A percentile compares a stretch with the other conserved stretches of the same genome.
Conservation (phyloP, 2,329 filamentous ascomycete genomes). For the Fusarium sp. region DNA sequence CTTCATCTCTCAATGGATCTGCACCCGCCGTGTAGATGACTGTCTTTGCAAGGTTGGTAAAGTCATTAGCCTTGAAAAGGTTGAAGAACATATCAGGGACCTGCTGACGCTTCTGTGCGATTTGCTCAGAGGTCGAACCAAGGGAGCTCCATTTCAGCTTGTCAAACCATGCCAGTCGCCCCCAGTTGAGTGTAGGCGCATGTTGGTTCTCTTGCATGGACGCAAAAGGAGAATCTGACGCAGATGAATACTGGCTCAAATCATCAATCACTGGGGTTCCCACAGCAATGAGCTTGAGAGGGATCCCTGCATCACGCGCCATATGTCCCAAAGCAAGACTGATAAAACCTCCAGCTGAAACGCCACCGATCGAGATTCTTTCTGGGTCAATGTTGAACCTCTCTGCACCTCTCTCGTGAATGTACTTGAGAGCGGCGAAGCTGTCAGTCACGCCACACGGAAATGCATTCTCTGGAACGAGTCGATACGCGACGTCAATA, state of each 20-base stretch:
- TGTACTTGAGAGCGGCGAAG: slow-evolving; percentile 17
- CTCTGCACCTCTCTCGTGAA: slow-evolving; percentile 16
- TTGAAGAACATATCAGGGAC: slow-evolving; percentile 9
- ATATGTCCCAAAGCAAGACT: slow-evolving; percentile 16
- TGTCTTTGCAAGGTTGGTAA: slow-evolving; percentile 8
- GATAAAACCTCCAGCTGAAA: slow-evolving; percentile 20
- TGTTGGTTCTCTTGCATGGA: slow-evolving; percentile 17
- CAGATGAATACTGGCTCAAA: slow-evolving; percentile 11
- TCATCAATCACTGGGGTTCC: slow-evolving; percentile 22
- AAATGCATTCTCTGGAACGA: slow-evolving; percentile 13
- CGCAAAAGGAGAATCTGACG: slow-evolving; percentile 8
- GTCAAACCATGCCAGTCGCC: slow-evolving; percentile 14
- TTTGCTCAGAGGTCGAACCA: neutral
- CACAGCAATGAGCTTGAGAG: slow-evolving; percentile 16
- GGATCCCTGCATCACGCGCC: slow-evolving; percentile 10
- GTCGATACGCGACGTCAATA: slow-evolving; percentile 56
- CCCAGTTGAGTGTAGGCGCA: slow-evolving; percentile 21
- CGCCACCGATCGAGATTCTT: slow-evolving; percentile 4
- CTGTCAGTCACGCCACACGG: slow-evolving; percentile 17
- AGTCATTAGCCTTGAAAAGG: slow-evolving; percentile 9
- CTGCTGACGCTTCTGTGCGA: neutral
- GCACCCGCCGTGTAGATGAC: slow-evolving; percentile 16
- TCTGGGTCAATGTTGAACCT: slow-evolving; percentile 5
- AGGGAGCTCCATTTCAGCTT: slow-evolving; percentile 24
- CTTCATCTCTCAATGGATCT: slow-evolving; percentile 60